A percentile compares a stretch with the other conserved stretches of the same genome.
These are phyloP conservation scores for Beauveria asiatica DNA, from an alignment of 2,329 filamentous ascomycete species.

Conservation along the genomic window DNA sequence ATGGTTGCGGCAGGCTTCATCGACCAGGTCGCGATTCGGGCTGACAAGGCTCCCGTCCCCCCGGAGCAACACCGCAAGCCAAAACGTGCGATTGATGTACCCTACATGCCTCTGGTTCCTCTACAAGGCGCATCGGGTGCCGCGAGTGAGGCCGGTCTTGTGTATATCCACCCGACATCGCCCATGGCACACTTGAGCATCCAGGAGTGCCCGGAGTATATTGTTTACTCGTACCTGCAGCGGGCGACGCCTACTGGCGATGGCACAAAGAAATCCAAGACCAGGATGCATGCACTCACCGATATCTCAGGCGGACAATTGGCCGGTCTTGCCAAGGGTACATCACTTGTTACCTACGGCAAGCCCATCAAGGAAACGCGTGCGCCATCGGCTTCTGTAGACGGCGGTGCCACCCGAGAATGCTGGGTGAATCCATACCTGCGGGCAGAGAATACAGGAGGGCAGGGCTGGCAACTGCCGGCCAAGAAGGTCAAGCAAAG, in stretches of 20 bases:
- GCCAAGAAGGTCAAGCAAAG: slow-evolving; percentile 77
- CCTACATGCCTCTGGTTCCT: slow-evolving; percentile 79
- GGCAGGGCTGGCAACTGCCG: slow-evolving; percentile 74
- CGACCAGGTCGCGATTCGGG: slow-evolving; percentile 87
- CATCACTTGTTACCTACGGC: slow-evolving; percentile 72
- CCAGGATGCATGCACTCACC: slow-evolving; percentile 81
- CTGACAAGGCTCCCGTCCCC: slow-evolving; percentile 71
- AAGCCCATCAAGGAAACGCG: slow-evolving; percentile 84
- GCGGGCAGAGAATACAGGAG: slow-evolving; percentile 56
- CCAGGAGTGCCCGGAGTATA: slow-evolving; percentile 73
- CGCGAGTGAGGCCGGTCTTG: slow-evolving; percentile 49
- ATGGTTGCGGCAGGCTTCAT: slow-evolving; percentile 89
- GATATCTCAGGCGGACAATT: slow-evolving; percentile 69
- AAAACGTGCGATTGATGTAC: slow-evolving; percentile 80
- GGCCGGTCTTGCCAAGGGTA: slow-evolving; percentile 70
- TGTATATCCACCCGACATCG: slow-evolving; percentile 84
- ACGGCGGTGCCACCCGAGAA: slow-evolving; percentile 47
- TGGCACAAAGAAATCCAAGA: slow-evolving; percentile 54
- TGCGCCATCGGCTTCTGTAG: slow-evolving; percentile 26
- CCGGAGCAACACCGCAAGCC: slow-evolving; percentile 61
- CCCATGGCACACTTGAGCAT: slow-evolving; percentile 61
- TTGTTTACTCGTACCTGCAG: slow-evolving; percentile 83
- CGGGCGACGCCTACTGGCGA: slow-evolving; percentile 46
- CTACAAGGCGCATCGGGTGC: slow-evolving; percentile 36
- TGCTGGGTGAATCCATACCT: slow-evolving; percentile 79